Evolutionary conservation across 192 early-diverging fungal species (phyloP), one percentile per base, ranked within the genome.

Genomic region (Umbelopsis ramanniana): DNA sequence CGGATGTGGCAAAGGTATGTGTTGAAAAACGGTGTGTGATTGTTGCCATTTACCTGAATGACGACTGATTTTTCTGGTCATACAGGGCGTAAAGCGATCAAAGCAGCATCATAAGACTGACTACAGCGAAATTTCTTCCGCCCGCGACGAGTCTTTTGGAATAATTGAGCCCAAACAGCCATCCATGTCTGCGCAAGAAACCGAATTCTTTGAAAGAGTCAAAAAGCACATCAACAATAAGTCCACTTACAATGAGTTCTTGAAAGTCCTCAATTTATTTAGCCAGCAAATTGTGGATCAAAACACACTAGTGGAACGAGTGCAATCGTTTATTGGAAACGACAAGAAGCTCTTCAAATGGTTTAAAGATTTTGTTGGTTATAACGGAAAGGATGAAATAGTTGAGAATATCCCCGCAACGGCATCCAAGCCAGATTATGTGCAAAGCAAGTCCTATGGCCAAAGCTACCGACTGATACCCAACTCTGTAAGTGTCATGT

Each of bases 211-310:
- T 85, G 97, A 98, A 68, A 87, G 91, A 15, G 93, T 94, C 69
- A 96, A 95, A 75, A 87, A 87, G 40, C 84, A 89, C 73, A 94
- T 99, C 67, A 89, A 89, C 3, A 93, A 95, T 84, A 96, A 95
- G 60, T 80, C 85, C 17, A 91, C 92, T 0, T 99, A 97, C 78
- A 93, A 93, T 80, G 97, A 99, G 77, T 99, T 99, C 79, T 84
- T 99, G 53, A 98, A 98, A 78, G 82, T 98, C 2, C 82, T 99
- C 23, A 97, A 98, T 66, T 78, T 98, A 23, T 99, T 93, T 80
- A 95, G 90, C 70, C 94, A 98, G 74, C 94, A 97, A 79, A 91
- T 98, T 40, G 85, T 99, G 67, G 94, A 96, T 68, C 82, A 91
- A 29, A 90, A 92, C 68, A 82, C 87, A 11, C 82, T 99, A 21